phyloP scores from a whole-genome alignment of 257 asterid species.

The Nicotiana undulata region DNA sequence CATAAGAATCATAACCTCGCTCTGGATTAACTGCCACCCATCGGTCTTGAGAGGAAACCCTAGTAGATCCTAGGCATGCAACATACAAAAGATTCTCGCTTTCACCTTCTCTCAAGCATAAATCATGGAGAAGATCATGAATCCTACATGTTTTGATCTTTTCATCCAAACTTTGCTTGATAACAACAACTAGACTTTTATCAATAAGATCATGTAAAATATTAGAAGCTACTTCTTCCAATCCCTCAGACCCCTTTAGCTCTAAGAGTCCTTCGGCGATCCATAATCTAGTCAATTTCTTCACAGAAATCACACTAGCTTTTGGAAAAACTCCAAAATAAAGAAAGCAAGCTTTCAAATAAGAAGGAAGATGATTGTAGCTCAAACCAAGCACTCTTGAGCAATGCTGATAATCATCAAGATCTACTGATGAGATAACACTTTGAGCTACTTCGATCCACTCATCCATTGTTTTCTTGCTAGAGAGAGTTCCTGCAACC shows the following conservation, averaged over 20 bases:
- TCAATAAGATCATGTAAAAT: slow-evolving; percentile 4
- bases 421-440: not conserved
- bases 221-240: slow-evolving; percentile 5
- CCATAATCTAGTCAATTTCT: slow-evolving; percentile 11
- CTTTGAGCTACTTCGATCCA: not conserved
- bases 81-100: not conserved
- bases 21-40: no score
- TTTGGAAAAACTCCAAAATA: slow-evolving; percentile 7
- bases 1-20: no score
- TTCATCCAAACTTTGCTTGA: not conserved
- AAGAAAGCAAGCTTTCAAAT: not conserved
- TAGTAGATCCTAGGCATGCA: not conserved
- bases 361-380: not conserved
- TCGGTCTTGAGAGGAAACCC: not conserved
- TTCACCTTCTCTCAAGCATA: slow-evolving; percentile 11
- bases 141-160: slow-evolving; percentile 9
- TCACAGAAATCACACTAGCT: not conserved
- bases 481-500: no score
- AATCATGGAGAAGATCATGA: slow-evolving; percentile 16
- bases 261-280: slow-evolving; percentile 11
- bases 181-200: slow-evolving; percentile 14
- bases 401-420: not conserved
- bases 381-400: not conserved
- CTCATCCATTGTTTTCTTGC: not conserved
- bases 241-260: not conserved